These are phyloP conservation scores for Nothomitra cinnamomea DNA, from an alignment of 2,329 filamentous ascomycete species.

Conservation along the genomic window DNA sequence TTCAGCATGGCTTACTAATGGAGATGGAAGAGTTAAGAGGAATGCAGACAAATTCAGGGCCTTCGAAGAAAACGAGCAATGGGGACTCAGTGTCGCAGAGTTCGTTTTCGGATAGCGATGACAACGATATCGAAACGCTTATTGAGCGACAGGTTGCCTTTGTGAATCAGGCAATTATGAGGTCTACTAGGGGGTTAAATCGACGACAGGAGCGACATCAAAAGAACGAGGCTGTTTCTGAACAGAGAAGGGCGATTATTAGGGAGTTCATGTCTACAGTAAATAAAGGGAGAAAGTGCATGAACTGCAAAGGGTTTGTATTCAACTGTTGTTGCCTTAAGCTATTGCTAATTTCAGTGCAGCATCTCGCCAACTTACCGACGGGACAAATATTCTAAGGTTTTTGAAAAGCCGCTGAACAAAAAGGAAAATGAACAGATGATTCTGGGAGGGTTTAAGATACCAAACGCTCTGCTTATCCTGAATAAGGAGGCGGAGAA, in stretches of 20 bases:
- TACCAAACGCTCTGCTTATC: slow-evolving; percentile 52
- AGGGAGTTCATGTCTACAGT: slow-evolving; percentile 69
- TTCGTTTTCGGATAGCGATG: slow-evolving; percentile 31
- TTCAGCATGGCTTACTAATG: slow-evolving; percentile 67
- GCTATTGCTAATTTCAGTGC: slow-evolving; percentile 22
- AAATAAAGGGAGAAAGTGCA: slow-evolving; percentile 51
- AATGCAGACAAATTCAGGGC: slow-evolving; percentile 25
- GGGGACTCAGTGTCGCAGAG: slow-evolving; percentile 31
- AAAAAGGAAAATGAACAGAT: slow-evolving; percentile 64
- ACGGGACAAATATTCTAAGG: slow-evolving; percentile 82
- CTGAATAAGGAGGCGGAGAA: slow-evolving; percentile 30
- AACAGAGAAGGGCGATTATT: slow-evolving; percentile 58
- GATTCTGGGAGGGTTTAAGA: slow-evolving; percentile 49
- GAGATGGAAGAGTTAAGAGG: slow-evolving; percentile 39
- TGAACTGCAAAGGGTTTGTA: slow-evolving; percentile 38
- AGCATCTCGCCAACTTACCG: slow-evolving; percentile 69
- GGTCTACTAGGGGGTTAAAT: slow-evolving; percentile 30
- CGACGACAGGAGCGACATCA: slow-evolving; percentile 27
- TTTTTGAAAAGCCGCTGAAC: slow-evolving; percentile 69
- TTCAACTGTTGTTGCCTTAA: not conserved
- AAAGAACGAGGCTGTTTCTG: slow-evolving; percentile 72
- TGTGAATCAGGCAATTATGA: slow-evolving; percentile 54
- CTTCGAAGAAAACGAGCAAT: slow-evolving; percentile 13
- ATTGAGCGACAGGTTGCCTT: slow-evolving; percentile 45
- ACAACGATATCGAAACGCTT: slow-evolving; percentile 39